Percentiles rank a stretch among this genome's conserved stretches.
Evolutionary conservation across 305 asterid genomes (phyloP).

Genomic region (Fraxinus ornus): DNA sequence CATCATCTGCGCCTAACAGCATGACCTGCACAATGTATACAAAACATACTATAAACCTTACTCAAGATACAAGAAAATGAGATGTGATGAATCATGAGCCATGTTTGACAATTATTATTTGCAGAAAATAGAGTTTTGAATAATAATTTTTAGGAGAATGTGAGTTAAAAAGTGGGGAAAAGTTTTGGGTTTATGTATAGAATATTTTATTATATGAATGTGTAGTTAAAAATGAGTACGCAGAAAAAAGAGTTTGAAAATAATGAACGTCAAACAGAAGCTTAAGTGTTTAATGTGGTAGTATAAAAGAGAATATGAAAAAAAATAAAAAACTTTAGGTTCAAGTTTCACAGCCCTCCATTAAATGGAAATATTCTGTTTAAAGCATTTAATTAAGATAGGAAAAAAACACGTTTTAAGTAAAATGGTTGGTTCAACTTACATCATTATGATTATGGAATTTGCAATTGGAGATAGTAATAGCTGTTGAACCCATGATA

Average conservation of each 20-base stretch:
- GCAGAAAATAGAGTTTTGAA: too few species aligned
- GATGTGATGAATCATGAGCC: not conserved
- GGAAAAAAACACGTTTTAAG: not conserved
- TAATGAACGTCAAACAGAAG: too few species aligned
- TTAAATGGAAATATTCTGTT: not conserved
- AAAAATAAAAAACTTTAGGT: not conserved
- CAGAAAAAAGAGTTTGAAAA: too few species aligned
- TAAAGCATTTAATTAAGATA: not conserved
- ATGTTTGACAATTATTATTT: too few species aligned
- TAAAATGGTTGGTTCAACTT: not conserved
- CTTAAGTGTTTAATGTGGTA: not conserved
- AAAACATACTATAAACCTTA: not conserved
- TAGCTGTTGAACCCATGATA: slow-evolving; percentile 60
- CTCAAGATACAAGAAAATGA: not conserved
- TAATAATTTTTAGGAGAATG: too few species aligned
- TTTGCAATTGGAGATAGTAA: slow-evolving; percentile 71
- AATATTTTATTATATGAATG: too few species aligned
- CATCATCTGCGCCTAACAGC: slow-evolving; percentile 70
- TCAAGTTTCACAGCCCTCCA: not conserved
- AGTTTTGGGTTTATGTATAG: too few species aligned
- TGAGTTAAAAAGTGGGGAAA: too few species aligned
- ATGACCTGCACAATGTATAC: slow-evolving; percentile 47
- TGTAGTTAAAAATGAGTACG: too few species aligned
- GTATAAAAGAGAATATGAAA: not conserved
- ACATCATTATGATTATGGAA: slow-evolving; percentile 69